Conservation (phyloP, 371 early-diverging fungal species). For the Fennellomyces sp. region DNA sequence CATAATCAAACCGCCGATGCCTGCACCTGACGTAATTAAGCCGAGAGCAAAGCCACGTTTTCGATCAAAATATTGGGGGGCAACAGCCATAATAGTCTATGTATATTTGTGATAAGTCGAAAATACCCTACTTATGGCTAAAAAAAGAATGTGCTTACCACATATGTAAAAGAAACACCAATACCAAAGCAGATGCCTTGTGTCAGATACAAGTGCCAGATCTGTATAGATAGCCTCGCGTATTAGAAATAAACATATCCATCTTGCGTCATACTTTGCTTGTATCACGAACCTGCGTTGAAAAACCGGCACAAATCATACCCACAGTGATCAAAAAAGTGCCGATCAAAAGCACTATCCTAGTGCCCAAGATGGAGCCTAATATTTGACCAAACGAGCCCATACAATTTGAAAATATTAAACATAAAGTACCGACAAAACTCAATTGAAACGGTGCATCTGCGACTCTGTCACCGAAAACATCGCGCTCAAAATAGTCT, state of each 20-base stretch:
- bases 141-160: conserved; percentile 9
- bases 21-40: conserved; percentile 71
- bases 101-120: background rate
- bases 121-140: background rate
- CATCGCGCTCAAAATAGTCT: conserved; percentile 12
- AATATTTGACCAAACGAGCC: conserved; percentile 33
- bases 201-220: conserved; percentile 63
- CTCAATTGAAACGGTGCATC: conserved; percentile 17
- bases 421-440: conserved; percentile 35
- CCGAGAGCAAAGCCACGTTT: conserved; percentile 74
- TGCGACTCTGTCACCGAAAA: background rate
- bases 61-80: conserved; percentile 72
- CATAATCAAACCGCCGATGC: conserved; percentile 77
- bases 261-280: background rate
- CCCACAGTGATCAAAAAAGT: conserved; percentile 23
- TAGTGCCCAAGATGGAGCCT: conserved; percentile 14
- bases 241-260: background rate
- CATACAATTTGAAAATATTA: conserved; percentile 32
- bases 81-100: conserved; percentile 46
- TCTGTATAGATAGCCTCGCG: conserved; percentile 3
- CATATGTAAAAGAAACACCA: conserved; percentile 55
- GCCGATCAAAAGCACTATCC: conserved; percentile 26
- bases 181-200: conserved; percentile 68
- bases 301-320: conserved; percentile 33
- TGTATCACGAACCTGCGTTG: conserved; percentile 15